phyloP scores from a whole-genome alignment of 768 basidiomycete species.

The Lactarius pseudohatsudake region DNA sequence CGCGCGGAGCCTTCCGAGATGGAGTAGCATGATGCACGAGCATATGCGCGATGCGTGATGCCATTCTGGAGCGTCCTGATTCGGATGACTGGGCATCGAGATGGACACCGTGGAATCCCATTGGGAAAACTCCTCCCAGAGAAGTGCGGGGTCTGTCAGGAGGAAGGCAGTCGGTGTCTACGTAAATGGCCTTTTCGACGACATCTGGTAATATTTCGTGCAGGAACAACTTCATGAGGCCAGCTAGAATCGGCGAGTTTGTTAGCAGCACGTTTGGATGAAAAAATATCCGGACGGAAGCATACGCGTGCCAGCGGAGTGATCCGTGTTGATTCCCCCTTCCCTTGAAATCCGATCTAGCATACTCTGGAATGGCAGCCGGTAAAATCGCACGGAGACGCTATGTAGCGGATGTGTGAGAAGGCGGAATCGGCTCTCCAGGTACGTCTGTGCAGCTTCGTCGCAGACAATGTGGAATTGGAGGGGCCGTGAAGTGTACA shows the following conservation, averaged over 20 bases:
- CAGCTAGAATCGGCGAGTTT: conserved; percentile 36
- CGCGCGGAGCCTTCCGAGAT: conserved; percentile 45
- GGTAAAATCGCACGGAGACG: conserved; percentile 45
- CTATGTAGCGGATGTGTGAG: conserved; percentile 41
- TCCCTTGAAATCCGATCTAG: conserved; percentile 46
- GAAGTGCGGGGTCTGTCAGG: conserved; percentile 46
- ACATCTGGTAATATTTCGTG: conserved; percentile 48
- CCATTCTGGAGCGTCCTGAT: conserved; percentile 43
- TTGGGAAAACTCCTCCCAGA: conserved; percentile 44
- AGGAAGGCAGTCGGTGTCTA: conserved; percentile 55
- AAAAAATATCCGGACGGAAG: conserved; percentile 21
- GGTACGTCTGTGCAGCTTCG: conserved; percentile 40
- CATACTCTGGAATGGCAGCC: conserved; percentile 43
- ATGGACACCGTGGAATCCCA: conserved; percentile 41
- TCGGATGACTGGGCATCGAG: conserved; percentile 47
- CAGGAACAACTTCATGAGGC: conserved; percentile 54
- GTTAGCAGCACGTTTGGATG: neutral
- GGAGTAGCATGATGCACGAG: conserved; percentile 54
- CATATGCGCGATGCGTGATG: conserved; percentile 48
- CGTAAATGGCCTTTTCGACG: conserved; percentile 47
- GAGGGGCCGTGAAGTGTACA: conserved; percentile 42
- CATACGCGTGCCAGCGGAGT: conserved; percentile 50
- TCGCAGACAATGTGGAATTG: conserved; percentile 49
- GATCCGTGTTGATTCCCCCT: conserved; percentile 46
- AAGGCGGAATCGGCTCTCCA: conserved; percentile 42